These are phyloP conservation scores for Phyllosticta citribraziliensis DNA, from an alignment of 2,329 filamentous ascomycete genomes.

Conservation along the genomic window DNA sequence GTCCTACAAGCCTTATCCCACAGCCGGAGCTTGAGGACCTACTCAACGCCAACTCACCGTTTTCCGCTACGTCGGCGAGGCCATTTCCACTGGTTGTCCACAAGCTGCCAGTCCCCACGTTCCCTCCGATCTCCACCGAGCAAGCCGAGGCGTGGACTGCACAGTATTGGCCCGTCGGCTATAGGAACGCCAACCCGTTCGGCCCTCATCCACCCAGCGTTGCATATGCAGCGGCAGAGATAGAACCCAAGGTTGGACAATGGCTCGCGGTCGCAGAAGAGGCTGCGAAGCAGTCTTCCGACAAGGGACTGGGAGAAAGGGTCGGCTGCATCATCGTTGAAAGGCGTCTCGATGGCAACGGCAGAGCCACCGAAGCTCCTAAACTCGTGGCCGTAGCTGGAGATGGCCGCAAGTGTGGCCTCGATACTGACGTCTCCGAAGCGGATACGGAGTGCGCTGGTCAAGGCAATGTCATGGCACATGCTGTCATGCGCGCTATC, in stretches of 20 bases:
- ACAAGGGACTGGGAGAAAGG: slow-evolving; percentile 51
- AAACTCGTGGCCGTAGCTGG: slow-evolving; percentile 63
- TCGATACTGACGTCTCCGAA: not conserved
- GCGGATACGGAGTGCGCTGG: slow-evolving; percentile 14
- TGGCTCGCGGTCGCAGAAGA: slow-evolving; percentile 61
- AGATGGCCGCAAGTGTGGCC: slow-evolving; percentile 59
- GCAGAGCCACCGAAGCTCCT: slow-evolving; percentile 28
- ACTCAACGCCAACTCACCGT: slow-evolving; percentile 21
- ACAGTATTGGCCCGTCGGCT: slow-evolving; percentile 75
- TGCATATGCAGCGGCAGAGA: slow-evolving; percentile 57
- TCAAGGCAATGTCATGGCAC: slow-evolving; percentile 65
- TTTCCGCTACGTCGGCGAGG: slow-evolving; percentile 26
- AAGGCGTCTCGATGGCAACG: slow-evolving; percentile 20
- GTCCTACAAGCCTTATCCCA: slow-evolving; percentile 41
- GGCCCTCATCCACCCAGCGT: slow-evolving; percentile 73
- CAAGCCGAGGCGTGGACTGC: slow-evolving; percentile 67
- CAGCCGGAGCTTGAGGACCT: slow-evolving; percentile 42
- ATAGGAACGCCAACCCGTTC: slow-evolving; percentile 79
- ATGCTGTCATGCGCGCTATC: slow-evolving; percentile 68
- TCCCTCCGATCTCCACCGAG: slow-evolving; percentile 64
- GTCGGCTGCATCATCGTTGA: slow-evolving; percentile 71
- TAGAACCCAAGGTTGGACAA: slow-evolving; percentile 51
- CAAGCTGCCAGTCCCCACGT: slow-evolving; percentile 57
- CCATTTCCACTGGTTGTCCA: slow-evolving; percentile 44
- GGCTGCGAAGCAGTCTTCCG: slow-evolving; percentile 51